Evolutionary conservation across 2,329 filamentous ascomycete species (phyloP), one percentile per base, ranked within the genome.

Genomic region (Emmonsiellopsis sp.): DNA sequence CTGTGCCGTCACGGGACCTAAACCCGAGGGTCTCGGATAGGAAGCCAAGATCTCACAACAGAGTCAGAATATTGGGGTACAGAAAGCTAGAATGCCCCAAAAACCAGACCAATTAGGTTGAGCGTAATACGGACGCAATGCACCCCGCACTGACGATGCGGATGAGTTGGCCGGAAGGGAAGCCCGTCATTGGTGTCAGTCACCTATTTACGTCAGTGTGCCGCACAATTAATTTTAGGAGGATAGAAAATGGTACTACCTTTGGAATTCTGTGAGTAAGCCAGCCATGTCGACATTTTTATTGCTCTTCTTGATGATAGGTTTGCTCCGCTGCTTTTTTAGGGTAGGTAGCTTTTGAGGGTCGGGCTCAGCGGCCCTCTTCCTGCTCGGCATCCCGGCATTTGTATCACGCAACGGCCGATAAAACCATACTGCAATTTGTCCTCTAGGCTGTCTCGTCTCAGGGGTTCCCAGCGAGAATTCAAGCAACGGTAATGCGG

Each of bases 261-360:
- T 63, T 7, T 62, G 48, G 53, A 70, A 69, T n/a, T 66, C 63
- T n/a, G 59, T 56, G 20, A 70, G 57, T 10, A 69, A 31, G 37
- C 61, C 63, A 13, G 57, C 55, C 43, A 70, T 59, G 53, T 67
- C 62, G 35, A 58, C 63, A 9, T 48, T 48, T 10, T 55, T 56
- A 26, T 60, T 62, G 32, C 59, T 50, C 55, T 62, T 70, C 55
- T 62, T 70, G 60, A 67, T 63, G 16, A 40, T 8, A 31, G 10
- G 34, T 31, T 45, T 55, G 34, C 54, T 20, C 7, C 34, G 38
- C 30, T 44, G 32, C 37, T 42, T 49, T 11, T 51, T 41, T 20
- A 20, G 9, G 15, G 38, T 50, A 20, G 11, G 30, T 34, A 58
- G 52, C 56, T 61, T 48, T 51, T 56, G 20, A 45, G 15, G 30